Evolutionary conservation across 805 yeast genomes (phyloP), one percentile per base, ranked within the genome.

Genomic region (Brettanomyces custersianus): DNA sequence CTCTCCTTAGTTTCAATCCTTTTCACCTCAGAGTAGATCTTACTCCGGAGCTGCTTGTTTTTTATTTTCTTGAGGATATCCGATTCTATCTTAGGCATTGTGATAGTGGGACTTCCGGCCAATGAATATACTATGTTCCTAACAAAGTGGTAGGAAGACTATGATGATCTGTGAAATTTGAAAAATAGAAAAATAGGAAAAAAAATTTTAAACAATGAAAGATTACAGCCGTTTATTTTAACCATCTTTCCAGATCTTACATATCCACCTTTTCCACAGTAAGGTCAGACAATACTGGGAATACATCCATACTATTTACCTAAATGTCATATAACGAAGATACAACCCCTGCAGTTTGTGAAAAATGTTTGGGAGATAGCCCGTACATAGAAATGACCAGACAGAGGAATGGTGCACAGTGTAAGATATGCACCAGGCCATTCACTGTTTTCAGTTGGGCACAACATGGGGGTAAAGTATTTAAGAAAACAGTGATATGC

Each of bases 391-490:
- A 82, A 36, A 74, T 88, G 81, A 68, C 75, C 2, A 68, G 81
- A 44, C 87, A 82, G 40, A 59, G 60, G 10, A 60, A 70, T 36
- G 95, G 95, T 1, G 80, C 72, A n/a, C 81, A 82, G 52, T 90
- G 97, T 54, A 79, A 80, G 52, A 60, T 82, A 12, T 90, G 97
- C 52, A 80, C 94, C 0, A 60, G 94, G 33, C 87, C 95, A 1
- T 90, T 80, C 61, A 79, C 88, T 0, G 77, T 80, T 1, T 90
- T 73, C 52, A 70, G 80, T 38, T 85, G 95, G 95, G 66, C 69
- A 39, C 69, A 72, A 13, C 11, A 23, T 3, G 59, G 57, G 38
- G 62, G 55, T 29, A 65, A 63, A 15, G 59, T 62, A 32, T 60
- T 74, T 41, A 67, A 70, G 39, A 75, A 72, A 45, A 86, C 95